Base-by-base conservation (phyloP, 2,329 filamentous ascomycete genomes). In the Neophaeococcomyces mojaviensis region DNA sequence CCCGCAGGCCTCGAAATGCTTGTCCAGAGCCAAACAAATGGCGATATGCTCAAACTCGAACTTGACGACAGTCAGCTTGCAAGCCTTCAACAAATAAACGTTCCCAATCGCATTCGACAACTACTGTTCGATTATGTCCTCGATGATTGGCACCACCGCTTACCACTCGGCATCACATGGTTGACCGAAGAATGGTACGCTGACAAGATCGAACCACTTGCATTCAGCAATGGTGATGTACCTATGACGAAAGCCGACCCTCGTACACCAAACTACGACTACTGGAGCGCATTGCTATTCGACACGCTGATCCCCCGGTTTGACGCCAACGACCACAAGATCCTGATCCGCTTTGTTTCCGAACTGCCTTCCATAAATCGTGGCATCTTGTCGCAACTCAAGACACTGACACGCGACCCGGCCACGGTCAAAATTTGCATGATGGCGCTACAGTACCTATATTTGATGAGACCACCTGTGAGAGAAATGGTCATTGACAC, bases 131-230 rank as follows among this genome's bases (percentile, higher is more conserved):
- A 79, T 44, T 96, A 94, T 62, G 78, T 97, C 39, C 78, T 97
- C 52, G 88, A 94, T 53, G 90, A 97, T 61, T 98, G 95, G 68
- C 81, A 90, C 45, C 82, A 78, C 51, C 82, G 92, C 35, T 89
- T 97, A 52, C 89, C 94, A 55, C 78, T 92, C 18, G 90, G 88
- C 1, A 88, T 97, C 42, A 82, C 84, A 6, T 98, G 92, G 92
- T 74, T 98, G 13, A 94, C 84, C 57, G 92, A 98, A 64, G 92
- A 98, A 67, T 98, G 92, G 90, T 97, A 95, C 65, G 94, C 89
- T 58, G 90, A 97, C 63, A 81, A 73, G 35, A 65, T 88, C 26
- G 69, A 74, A 44, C 12, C 20, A 15, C 15, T 16, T 16, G 61
- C 68, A 36, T 68, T 74, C 46, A 65, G 56, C 35, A 68, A 67